phyloP scores from a whole-genome alignment of 768 basidiomycete genomes.

The Tulasnella sp. region DNA sequence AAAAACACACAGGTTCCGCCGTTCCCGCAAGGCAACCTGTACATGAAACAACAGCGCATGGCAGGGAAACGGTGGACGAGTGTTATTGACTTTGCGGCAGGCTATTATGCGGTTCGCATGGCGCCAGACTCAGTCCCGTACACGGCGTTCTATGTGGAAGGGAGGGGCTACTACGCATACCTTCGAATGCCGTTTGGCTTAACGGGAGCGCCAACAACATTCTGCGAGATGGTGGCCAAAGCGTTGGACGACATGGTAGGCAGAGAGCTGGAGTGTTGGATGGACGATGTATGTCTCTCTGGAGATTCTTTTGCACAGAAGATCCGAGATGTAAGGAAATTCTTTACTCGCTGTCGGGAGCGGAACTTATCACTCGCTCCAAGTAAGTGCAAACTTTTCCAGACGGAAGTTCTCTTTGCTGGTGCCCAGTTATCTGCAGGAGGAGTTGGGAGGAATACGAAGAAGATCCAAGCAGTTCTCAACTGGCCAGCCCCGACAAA shows the following conservation, averaged over 20 bases:
- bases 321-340: conserved; percentile 19
- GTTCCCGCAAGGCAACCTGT: conserved; percentile 27
- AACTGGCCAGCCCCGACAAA: conserved; percentile 24
- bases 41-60: conserved; percentile 28
- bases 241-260: conserved; percentile 15
- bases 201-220: conserved; percentile 30
- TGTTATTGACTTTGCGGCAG: conserved; percentile 31
- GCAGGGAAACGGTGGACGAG: conserved; percentile 28
- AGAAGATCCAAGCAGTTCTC: conserved; percentile 31
- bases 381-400: conserved; percentile 28
- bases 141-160: conserved; percentile 29
- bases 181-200: conserved; percentile 32
- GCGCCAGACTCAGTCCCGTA: conserved; percentile 18
- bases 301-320: conserved; percentile 25
- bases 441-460: conserved; percentile 28
- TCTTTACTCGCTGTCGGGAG: conserved; percentile 24
- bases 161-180: conserved; percentile 29
- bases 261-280: conserved; percentile 26
- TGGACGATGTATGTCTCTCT: conserved; percentile 30
- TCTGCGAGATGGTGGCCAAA: conserved; percentile 20
- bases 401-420: conserved; percentile 29
- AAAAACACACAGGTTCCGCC: conserved; percentile 17
- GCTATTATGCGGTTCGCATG: conserved; percentile 25
- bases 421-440: conserved; percentile 25
- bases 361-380: conserved; percentile 29